Conservation (phyloP, 2,329 filamentous ascomycete genomes). For the Sclerotinia trifoliorum region DNA sequence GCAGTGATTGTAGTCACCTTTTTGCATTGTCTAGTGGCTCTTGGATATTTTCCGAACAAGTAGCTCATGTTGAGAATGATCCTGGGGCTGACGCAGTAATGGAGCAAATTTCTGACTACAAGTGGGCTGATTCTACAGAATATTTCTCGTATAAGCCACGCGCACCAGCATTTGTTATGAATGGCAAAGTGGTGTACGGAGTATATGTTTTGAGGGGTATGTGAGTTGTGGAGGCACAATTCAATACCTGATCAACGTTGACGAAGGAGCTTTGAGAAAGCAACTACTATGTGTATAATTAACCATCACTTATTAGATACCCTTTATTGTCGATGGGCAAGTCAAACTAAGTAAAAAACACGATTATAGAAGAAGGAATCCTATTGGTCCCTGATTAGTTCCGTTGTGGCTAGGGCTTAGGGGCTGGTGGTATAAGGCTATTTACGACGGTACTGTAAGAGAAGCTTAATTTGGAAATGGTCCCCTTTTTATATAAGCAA, state of each 20-base stretch:
- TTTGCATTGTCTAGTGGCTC: neutral
- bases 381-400: neutral
- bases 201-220: neutral
- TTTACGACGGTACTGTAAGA: neutral
- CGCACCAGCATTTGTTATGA: neutral
- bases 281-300: neutral
- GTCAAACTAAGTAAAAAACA: neutral
- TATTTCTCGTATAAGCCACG: neutral
- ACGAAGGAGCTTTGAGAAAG: neutral
- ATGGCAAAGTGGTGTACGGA: neutral
- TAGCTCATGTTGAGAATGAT: neutral
- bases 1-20: neutral
- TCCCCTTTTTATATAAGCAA: neutral
- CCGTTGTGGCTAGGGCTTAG: conserved; percentile 8
- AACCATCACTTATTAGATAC: neutral
- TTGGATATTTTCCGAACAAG: neutral
- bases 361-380: neutral
- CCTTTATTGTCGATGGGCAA: neutral
- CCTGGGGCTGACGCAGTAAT: neutral
- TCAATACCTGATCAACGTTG: neutral
- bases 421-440: conserved; percentile 14
- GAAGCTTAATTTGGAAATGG: conserved; percentile 11
- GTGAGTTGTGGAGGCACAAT: neutral
- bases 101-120: neutral
- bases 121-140: neutral